Evolutionary conservation across 2,329 filamentous ascomycete genomes (phyloP).

Genomic region (Grosmannia clavigera): DNA sequence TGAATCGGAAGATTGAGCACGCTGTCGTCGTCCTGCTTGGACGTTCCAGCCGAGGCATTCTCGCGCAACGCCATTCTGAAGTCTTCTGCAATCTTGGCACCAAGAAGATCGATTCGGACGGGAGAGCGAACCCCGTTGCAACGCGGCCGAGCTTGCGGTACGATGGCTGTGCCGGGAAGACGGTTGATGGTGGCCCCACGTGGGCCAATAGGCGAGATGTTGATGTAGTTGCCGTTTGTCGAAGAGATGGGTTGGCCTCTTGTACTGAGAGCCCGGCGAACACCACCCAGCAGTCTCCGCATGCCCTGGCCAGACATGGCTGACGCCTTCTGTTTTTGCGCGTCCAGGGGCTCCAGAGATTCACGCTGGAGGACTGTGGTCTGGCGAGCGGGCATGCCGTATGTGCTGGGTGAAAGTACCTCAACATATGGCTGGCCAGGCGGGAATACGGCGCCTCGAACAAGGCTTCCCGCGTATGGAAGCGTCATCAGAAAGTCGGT

Average conservation of each 20-base stretch:
- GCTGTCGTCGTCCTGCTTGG: not conserved
- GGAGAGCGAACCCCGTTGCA: slow-evolving; percentile 35
- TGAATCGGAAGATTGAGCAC: not conserved
- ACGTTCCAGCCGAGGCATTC: slow-evolving; percentile 28
- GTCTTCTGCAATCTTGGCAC: slow-evolving; percentile 65
- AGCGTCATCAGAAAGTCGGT: slow-evolving; percentile 48
- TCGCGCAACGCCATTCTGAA: slow-evolving; percentile 66
- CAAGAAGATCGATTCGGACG: slow-evolving; percentile 67
- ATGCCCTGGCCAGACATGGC: slow-evolving; percentile 63
- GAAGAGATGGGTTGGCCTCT: slow-evolving; percentile 31
- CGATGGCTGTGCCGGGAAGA: slow-evolving; percentile 46
- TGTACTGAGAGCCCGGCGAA: slow-evolving; percentile 69
- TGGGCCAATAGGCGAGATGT: slow-evolving; percentile 36
- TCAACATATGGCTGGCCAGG: slow-evolving; percentile 75
- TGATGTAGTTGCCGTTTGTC: slow-evolving; percentile 34
- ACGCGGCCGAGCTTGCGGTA: slow-evolving; percentile 38
- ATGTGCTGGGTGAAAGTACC: slow-evolving; percentile 39
- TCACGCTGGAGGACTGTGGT: slow-evolving; percentile 40
- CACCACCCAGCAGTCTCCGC: slow-evolving; percentile 74
- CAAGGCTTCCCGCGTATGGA: slow-evolving; percentile 69
- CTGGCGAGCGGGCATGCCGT: slow-evolving; percentile 32
- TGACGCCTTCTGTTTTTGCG: slow-evolving; percentile 34
- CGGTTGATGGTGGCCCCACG: slow-evolving; percentile 44
- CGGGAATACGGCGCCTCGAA: slow-evolving; percentile 73
- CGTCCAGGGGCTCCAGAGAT: slow-evolving; percentile 14